Evolutionary conservation across 495 filamentous ascomycete species (phyloP), one percentile per base, ranked within the genome.

Genomic region (Penicillium chermesinum): DNA sequence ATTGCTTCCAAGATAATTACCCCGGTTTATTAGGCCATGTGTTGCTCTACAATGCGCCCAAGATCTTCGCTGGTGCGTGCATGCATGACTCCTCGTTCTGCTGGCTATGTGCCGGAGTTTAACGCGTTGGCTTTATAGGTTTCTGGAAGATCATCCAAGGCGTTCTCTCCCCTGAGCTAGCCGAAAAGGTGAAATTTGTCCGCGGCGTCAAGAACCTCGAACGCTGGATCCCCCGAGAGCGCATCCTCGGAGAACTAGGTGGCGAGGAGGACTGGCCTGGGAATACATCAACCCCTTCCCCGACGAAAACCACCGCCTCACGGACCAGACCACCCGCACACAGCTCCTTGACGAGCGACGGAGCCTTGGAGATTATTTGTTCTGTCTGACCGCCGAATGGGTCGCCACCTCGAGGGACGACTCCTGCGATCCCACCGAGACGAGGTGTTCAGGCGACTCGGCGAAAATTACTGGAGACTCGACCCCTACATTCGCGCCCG

Each of bases 91-190:
- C 2, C 18, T 18, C 18, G 30, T 33, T 22, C 7, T 38, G 2
- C 18, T 13, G 10, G 38, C 18, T 20, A 2, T 21, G 30, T 6
- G 9, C 2, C 4, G 10, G 5, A 30, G 10, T 30, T 22, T 48
- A 40, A 40, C 22, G 18, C 7, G 12, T n/a, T 4, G 33, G 55
- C 38, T 7, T 16, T 21, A 20, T 9, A 85, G 82, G 82, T 8
- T 82, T 88, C 49, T 87, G 84, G 90, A 88, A 82, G 56, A 84
- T 97, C 44, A 90, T 96, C 61, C 80, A 79, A 46, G 88, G 87
- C 50, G 95, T 90, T 86, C 81, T 97, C 38, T 91, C 96, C 69
- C 93, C 93, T 0, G 94, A 96, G 9, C 94, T 97, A 19, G 94
- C 93, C 34, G 75, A 79, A 51, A 97, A 96, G 62, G 85, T 97